Evolutionary conservation across 2,329 filamentous ascomycete genomes (phyloP).

Genomic region (Ceratocystis ficicola): DNA sequence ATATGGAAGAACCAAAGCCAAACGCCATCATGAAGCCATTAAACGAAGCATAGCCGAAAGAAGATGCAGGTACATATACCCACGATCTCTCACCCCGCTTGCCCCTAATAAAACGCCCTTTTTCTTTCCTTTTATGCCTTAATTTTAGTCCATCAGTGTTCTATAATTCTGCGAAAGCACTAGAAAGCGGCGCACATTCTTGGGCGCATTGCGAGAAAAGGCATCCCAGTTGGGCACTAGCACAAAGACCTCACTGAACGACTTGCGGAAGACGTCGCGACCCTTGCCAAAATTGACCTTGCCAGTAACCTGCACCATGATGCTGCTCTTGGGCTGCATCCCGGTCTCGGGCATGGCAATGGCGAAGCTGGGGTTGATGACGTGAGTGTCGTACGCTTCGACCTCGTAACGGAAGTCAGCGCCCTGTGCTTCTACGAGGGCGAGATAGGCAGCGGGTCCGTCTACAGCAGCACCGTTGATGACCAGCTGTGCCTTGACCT

Average conservation of each 20-base stretch:
- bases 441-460: constrained; percentile 52
- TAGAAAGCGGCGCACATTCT: constrained; percentile 47
- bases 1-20: constrained; percentile 9
- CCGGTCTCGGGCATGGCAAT: constrained; percentile 42
- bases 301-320: constrained; percentile 63
- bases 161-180: constrained; percentile 64
- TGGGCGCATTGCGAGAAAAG: constrained; percentile 40
- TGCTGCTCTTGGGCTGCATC: constrained; percentile 49
- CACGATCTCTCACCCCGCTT: too few species aligned
- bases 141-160: constrained; percentile 29
- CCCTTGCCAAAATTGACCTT: constrained; percentile 55
- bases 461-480: constrained; percentile 63
- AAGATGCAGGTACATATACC: too few species aligned
- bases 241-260: constrained; percentile 70
- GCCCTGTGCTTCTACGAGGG: constrained; percentile 54
- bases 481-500: constrained; percentile 54
- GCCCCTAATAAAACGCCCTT: neutral
- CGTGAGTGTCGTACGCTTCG: constrained; percentile 63
- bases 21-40: constrained; percentile 16
- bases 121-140: neutral
- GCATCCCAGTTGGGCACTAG: constrained; percentile 64
- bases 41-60: neutral
- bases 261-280: constrained; percentile 49
- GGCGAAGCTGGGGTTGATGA: constrained; percentile 57
- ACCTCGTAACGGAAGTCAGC: constrained; percentile 54